Evolutionary conservation across 2,329 filamentous ascomycete genomes (phyloP).

Genomic region (Metarhizium sp.): DNA sequence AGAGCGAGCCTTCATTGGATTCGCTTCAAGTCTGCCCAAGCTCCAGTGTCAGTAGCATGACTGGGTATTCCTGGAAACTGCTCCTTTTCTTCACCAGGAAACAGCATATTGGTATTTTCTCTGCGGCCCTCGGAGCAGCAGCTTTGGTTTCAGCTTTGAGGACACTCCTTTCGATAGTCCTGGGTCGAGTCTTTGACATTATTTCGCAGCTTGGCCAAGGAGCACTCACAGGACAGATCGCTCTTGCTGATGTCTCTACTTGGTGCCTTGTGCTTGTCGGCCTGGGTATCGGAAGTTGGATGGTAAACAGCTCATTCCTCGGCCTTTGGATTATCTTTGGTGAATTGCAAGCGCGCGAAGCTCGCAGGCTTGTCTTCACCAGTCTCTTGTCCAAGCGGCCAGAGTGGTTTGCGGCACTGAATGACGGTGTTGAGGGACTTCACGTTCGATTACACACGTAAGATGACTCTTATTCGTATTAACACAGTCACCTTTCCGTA

Average conservation of each 20-base stretch:
- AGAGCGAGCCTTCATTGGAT: background rate
- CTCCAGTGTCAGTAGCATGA: background rate
- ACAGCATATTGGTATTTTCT: conserved; percentile 46
- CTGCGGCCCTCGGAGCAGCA: conserved; percentile 45
- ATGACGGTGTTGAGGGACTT: conserved; percentile 63
- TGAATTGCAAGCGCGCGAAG: conserved; percentile 64
- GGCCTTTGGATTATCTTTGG: conserved; percentile 68
- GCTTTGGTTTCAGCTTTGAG: conserved; percentile 51
- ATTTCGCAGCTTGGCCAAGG: conserved; percentile 59
- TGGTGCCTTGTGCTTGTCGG: conserved; percentile 55
- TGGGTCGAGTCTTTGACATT: conserved; percentile 65
- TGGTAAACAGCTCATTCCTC: conserved; percentile 58
- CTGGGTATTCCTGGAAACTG: conserved; percentile 22
- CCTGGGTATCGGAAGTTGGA: conserved; percentile 56
- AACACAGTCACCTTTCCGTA: too few relatives aligned
- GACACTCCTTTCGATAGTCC: conserved; percentile 57
- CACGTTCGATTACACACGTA: conserved; percentile 67
- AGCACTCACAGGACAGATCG: conserved; percentile 33
- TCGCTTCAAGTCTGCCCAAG: background rate
- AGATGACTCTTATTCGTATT: conserved; percentile 17
- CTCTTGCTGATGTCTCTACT: conserved; percentile 45
- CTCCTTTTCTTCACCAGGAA: conserved; percentile 67
- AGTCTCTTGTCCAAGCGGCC: conserved; percentile 64
- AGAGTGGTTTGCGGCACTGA: conserved; percentile 70
- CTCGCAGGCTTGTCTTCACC: conserved; percentile 55